Base-by-base conservation (phyloP, 78 protist species). In the Dictyostelium firmibasis region DNA sequence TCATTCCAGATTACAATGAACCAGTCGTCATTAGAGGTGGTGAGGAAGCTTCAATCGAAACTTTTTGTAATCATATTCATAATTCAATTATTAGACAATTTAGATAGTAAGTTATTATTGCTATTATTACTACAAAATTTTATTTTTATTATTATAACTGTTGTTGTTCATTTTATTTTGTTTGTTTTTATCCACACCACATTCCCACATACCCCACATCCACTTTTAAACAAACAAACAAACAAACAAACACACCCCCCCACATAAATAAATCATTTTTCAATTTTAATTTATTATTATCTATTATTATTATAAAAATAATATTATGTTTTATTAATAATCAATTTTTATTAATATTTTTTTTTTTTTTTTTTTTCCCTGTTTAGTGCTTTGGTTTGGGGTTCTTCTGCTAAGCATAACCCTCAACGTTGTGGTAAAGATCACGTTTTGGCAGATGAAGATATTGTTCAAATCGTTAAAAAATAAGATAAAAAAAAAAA, bases 391-490 rank as follows among this genome's bases (percentile, higher is more conserved):
- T 31, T 89, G 79, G 99, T 99, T 31, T 99, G 99, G 99, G 99
- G 99, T 29, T 5, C 95, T 10, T 96, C 98, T 5, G 99, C 96
- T 43, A 99, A 99, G 96, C 98, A 97, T 85, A 91, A 96, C 50
- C 99, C 99, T 23, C 99, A 97, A 79, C 60, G 81, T 77, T 97
- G 91, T 25, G 99, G 99, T 18, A 92, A 64, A 57, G 98, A 92
- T 74, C 99, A 99, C 78, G 43, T 96, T 2, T 97, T 99, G 3
- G 96, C 76, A 7, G 99, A 99, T 77, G 99, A 99, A 82, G 99
- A 99, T 81, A 98, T 99, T 82, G 96, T 99, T 6, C 99, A 99
- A 91, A 91, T 99, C 47, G 97, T 99, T 77, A 99, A 99, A 83
- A 98, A 94, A 83, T 92, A 78, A 33, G 27, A 75, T 31, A 74